Conservation (phyloP, 2,329 filamentous ascomycete genomes). For the Cladobotryum mycophilum region DNA sequence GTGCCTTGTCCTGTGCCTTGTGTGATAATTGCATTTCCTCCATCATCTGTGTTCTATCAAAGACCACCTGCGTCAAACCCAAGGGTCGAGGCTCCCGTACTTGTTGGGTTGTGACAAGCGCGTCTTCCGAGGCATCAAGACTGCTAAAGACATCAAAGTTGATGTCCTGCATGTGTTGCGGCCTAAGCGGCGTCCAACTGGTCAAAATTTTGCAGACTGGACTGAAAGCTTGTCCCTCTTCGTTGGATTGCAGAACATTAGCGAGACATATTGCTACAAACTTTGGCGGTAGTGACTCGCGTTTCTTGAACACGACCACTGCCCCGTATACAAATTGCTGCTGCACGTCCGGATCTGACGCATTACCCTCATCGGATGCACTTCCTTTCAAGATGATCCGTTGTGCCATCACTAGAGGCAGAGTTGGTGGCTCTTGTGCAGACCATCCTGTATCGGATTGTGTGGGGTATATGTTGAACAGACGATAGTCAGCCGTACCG, state of each 20-base stretch:
- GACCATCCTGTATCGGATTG: neutral
- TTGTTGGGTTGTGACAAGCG: constrained; percentile 1
- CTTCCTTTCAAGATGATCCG: neutral
- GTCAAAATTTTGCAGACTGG: neutral
- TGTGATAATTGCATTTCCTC: constrained; percentile 1
- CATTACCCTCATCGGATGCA: neutral
- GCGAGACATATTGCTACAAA: constrained; percentile 6
- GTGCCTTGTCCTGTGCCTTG: neutral
- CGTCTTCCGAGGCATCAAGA: neutral
- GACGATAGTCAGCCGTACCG: constrained; percentile 2
- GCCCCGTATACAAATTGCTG: neutral
- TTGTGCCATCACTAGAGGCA: constrained; percentile 1
- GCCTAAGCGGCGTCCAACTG: too few relatives aligned
- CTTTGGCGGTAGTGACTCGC: neutral
- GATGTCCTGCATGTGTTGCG: too few relatives aligned
- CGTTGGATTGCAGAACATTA: constrained; percentile 2
- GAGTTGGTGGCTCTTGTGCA: neutral
- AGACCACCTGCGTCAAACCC: constrained; percentile 6
- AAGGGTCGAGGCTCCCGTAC: constrained; percentile 1
- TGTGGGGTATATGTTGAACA: constrained; percentile 7
- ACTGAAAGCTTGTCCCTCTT: neutral
- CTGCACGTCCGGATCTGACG: neutral
- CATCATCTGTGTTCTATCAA: constrained; percentile 2
- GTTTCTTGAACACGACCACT: constrained; percentile 4
- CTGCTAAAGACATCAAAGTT: neutral